Evolutionary conservation across 2,329 filamentous ascomycete genomes (phyloP), one percentile per base, ranked within the genome.

Genomic region (Diatrype stigma): DNA sequence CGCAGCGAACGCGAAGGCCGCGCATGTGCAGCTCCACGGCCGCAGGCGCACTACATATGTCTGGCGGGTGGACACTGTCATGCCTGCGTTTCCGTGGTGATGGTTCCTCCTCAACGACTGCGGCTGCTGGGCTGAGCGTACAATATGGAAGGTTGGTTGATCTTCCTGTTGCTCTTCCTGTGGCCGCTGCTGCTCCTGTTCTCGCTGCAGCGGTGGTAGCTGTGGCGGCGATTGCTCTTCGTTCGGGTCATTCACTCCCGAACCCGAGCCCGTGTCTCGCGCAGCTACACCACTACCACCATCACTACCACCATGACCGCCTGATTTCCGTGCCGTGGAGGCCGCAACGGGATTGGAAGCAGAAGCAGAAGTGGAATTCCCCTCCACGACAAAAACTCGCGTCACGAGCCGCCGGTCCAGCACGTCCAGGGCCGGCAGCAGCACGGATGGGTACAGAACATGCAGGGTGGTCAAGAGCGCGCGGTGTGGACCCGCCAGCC

Each of bases 21-120:
- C 87, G 72, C 94, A 99, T 1, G 84, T 89, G 69, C 94, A 99
- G 67, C 87, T 91, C 94, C 94, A 97, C 1, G 86, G 82, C 1
- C 68, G 60, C 1, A 92, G 77, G 10, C 85, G 81, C 16, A 97
- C 88, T 60, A 89, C 75, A 69, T 96, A 95, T 61, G 54, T 46
- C 56, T 17, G 38, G 42, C 22, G 21, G 5, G 22, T 26, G 34
- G 57, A 55, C 10, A 63, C 52, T 45, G 60, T 51, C 50, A 65
- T 55, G 50, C 66, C 42, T 60, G 48, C 56, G 62, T 58, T 61
- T 30, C 26, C 26, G 5, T 30, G 26, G 26, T 10, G 26, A 10
- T 30, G 26, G 6, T 10, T 5, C 10, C 10, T 30, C 10, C 10
- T 60, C 70, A 60, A 59, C 4, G 60, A 53, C 49, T 60, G 54